phyloP scores from a whole-genome alignment of 2,329 filamentous ascomycete genomes.

The Monosporascus sp. region DNA sequence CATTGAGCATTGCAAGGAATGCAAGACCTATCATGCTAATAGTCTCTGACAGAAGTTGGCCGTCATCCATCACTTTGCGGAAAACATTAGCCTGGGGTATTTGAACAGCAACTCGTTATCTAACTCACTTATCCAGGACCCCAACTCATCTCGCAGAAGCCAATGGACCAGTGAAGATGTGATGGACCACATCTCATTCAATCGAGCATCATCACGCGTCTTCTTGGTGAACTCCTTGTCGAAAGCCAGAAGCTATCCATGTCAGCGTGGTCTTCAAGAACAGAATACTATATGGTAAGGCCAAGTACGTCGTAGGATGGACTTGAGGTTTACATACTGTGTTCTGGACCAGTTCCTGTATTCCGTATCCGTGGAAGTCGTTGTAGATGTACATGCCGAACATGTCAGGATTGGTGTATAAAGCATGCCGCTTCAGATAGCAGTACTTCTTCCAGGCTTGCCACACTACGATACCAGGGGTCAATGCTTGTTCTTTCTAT shows the following conservation, averaged over 20 bases:
- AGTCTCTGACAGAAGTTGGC: constrained; percentile 7
- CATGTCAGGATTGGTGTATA: constrained; percentile 19
- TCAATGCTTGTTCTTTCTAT: no score
- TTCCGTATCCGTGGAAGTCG: constrained; percentile 24
- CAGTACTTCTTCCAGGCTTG: constrained; percentile 14
- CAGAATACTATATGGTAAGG: neutral
- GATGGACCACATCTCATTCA: constrained; percentile 18
- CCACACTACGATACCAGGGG: constrained; percentile 4
- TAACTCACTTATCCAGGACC: constrained; percentile 16
- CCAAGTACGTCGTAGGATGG: neutral
- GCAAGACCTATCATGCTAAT: constrained; percentile 11
- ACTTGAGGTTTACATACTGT: constrained; percentile 10
- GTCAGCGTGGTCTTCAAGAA: neutral
- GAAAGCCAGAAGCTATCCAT: constrained; percentile 12
- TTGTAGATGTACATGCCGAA: constrained; percentile 27
- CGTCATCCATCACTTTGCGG: constrained; percentile 8
- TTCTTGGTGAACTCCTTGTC: constrained; percentile 17
- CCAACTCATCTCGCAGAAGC: constrained; percentile 10
- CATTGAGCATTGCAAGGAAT: constrained; percentile 13
- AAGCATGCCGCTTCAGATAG: constrained; percentile 11
- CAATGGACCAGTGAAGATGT: constrained; percentile 14
- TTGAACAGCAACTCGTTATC: neutral
- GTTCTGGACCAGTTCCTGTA: constrained; percentile 26
- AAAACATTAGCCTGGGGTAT: neutral
- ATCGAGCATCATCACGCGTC: constrained; percentile 10